phyloP scores from a whole-genome alignment of 768 basidiomycete genomes.

The Cystobasidiopsis lactophilus region DNA sequence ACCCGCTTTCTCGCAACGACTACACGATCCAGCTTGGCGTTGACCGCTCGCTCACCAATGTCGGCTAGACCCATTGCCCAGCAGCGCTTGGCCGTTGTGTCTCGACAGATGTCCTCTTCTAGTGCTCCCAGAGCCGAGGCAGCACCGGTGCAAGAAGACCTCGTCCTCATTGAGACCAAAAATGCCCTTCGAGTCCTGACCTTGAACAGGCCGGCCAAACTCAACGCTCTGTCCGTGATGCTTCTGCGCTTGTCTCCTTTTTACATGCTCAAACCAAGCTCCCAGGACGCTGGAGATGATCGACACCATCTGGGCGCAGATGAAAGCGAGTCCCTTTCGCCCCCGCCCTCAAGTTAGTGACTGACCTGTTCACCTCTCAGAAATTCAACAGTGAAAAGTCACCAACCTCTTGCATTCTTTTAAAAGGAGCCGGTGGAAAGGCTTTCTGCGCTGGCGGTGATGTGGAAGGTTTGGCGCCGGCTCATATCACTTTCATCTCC shows the following conservation, averaged over 20 bases:
- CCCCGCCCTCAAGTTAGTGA: not conserved
- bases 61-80: too few relatives aligned
- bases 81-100: too few relatives aligned
- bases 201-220: slow-evolving; percentile 6
- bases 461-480: slow-evolving; percentile 44
- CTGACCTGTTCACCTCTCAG: not conserved
- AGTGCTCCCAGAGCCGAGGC: too few relatives aligned
- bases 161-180: too few relatives aligned
- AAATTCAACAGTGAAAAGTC: not conserved
- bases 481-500: not conserved
- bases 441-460: slow-evolving; percentile 93
- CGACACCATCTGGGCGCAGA: slow-evolving; percentile 1
- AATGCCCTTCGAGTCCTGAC: not conserved
- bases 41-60: too few relatives aligned
- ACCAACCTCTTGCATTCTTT: slow-evolving; percentile 32
- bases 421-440: slow-evolving; percentile 39
- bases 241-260: not conserved
- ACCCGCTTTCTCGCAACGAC: too few relatives aligned
- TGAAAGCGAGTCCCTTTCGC: not conserved
- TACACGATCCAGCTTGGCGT: too few relatives aligned
- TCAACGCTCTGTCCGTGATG: slow-evolving; percentile 4
- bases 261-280: not conserved
- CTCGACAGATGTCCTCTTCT: too few relatives aligned
- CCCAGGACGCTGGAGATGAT: slow-evolving; percentile 8
- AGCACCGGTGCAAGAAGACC: too few relatives aligned